A percentile compares a stretch with the other conserved stretches of the same genome.
Conservation (phyloP, 2,329 filamentous ascomycete species). For the Trichoderma gracile region DNA sequence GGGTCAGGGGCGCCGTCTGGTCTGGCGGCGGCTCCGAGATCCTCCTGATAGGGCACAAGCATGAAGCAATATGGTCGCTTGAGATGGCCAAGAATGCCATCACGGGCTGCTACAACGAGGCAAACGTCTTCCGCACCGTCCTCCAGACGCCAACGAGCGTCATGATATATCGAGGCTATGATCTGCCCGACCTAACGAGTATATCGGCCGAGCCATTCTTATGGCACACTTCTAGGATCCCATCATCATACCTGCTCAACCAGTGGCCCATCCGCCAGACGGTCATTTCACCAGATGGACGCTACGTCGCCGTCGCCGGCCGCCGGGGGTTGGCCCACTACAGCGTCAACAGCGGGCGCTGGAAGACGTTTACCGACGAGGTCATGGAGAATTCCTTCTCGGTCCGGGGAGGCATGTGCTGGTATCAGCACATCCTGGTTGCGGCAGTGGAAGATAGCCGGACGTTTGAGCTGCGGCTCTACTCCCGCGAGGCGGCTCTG, state of each 20-base stretch:
- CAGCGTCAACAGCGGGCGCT: conserved; percentile 88
- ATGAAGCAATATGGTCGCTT: conserved; percentile 80
- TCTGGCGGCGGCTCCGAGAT: conserved; percentile 85
- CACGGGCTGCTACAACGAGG: conserved; percentile 85
- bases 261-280: conserved; percentile 92
- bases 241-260: conserved; percentile 78
- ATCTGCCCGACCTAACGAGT: conserved; percentile 83
- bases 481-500: conserved; percentile 80
- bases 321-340: conserved; percentile 91
- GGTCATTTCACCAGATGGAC: conserved; percentile 85
- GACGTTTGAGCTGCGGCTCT: conserved; percentile 84
- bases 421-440: conserved; percentile 94
- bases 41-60: conserved; percentile 67
- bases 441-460: conserved; percentile 86
- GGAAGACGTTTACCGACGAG: conserved; percentile 88
- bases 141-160: conserved; percentile 85
- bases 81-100: conserved; percentile 95
- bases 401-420: conserved; percentile 95
- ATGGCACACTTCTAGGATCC: conserved; percentile 93
- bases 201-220: conserved; percentile 89
- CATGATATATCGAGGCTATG: conserved; percentile 91
- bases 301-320: conserved; percentile 96
- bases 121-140: conserved; percentile 86
- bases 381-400: conserved; percentile 86
- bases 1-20: conserved; percentile 79